Conservation (phyloP, 139 green algal species). For the Picochlorum sp. region DNA sequence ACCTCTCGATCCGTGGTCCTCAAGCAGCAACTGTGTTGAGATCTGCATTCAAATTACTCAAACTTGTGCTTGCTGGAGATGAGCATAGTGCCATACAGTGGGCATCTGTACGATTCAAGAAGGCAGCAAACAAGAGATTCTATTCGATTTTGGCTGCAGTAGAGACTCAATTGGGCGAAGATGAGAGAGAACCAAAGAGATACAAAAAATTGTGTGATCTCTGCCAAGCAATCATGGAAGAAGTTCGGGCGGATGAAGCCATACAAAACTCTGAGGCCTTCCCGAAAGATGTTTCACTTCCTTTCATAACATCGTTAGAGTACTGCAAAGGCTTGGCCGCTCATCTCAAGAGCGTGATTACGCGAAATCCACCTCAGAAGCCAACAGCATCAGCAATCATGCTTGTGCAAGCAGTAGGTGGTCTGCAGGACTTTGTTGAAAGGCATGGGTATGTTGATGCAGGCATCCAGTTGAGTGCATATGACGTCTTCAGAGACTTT, state of each 20-base stretch:
- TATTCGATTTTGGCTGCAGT: conserved; percentile 25
- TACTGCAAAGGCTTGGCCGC: conserved; percentile 35
- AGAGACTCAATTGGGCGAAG: conserved; percentile 12
- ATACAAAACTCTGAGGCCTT: conserved; percentile 35
- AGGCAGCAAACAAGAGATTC: conserved; percentile 35
- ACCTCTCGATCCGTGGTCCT: conserved; percentile 11
- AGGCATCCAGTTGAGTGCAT: conserved; percentile 29
- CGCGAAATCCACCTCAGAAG: conserved; percentile 28
- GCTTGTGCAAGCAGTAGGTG: conserved; percentile 29
- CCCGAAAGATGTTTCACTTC: conserved; percentile 31
- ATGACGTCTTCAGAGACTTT: conserved; percentile 37
- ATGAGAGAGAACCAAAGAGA: neutral
- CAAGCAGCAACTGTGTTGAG: conserved; percentile 19
- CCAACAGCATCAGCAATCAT: conserved; percentile 35
- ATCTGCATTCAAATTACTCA: conserved; percentile 22
- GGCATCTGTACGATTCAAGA: conserved; percentile 31
- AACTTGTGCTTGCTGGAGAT: neutral
- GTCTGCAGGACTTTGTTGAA: conserved; percentile 14
- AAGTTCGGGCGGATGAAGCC: conserved; percentile 37
- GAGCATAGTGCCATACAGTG: conserved; percentile 19
- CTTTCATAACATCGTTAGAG: conserved; percentile 33
- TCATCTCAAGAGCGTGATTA: conserved; percentile 30
- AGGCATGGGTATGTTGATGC: conserved; percentile 29
- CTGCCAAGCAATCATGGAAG: conserved; percentile 30
- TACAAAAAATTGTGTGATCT: conserved; percentile 37